These are phyloP conservation scores for Pisolithus albus DNA, from an alignment of 768 basidiomycete species.

Conservation along the genomic window DNA sequence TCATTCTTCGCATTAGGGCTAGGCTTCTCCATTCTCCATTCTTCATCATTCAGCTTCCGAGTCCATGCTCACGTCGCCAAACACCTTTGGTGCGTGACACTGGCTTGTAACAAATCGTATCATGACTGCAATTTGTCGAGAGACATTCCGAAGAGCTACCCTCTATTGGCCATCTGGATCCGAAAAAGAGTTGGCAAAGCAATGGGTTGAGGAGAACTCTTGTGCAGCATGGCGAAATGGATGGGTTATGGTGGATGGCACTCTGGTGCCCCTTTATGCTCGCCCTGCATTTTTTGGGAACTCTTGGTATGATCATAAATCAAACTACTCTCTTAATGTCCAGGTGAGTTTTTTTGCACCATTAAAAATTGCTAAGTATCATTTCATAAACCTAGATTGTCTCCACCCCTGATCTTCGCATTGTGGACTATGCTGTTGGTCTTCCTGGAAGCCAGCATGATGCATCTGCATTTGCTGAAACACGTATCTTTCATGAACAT, in stretches of 20 bases:
- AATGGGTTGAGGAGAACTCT: constrained; percentile 31
- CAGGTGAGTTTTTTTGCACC: neutral
- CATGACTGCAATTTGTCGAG: no score
- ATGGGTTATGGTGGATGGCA: constrained; percentile 36
- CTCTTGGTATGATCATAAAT: constrained; percentile 23
- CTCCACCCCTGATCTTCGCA: constrained; percentile 1
- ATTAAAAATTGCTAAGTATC: no score
- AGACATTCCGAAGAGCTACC: no score
- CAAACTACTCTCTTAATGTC: constrained; percentile 2
- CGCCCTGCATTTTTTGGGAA: constrained; percentile 23
- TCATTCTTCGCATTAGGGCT: no score
- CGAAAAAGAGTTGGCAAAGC: constrained; percentile 24
- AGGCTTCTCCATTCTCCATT: no score
- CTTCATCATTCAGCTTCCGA: no score
- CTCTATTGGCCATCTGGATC: no score
- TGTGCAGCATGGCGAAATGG: constrained; percentile 32
- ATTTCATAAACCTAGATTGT: constrained; percentile 10
- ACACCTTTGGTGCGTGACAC: no score
- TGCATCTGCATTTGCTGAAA: constrained; percentile 26
- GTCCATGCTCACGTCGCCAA: no score
- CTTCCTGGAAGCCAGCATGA: constrained; percentile 30
- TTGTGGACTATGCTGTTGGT: constrained; percentile 29
- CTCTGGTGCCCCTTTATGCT: constrained; percentile 27
- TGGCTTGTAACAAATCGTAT: no score
- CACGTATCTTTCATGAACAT: constrained; percentile 10